Evolutionary conservation across 75 land plant genomes (phyloP).

Genomic region (Pinus albicaulis): DNA sequence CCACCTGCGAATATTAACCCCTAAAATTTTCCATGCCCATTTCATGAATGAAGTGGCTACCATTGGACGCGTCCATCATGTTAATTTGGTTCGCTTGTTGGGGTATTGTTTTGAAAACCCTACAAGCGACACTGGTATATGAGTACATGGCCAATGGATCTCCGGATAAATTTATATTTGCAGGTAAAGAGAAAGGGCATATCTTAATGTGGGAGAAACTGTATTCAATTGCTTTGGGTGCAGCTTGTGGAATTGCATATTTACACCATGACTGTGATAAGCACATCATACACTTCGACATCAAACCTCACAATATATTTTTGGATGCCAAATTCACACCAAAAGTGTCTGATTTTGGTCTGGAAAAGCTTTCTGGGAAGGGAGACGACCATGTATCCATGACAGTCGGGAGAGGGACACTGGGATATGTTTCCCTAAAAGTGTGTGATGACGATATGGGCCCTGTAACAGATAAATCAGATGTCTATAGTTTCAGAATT

Average conservation of each 20-base stretch:
- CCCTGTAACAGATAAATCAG: no score
- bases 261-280: conserved; percentile 1
- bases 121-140: background rate
- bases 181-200: background rate
- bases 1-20: no score
- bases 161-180: background rate
- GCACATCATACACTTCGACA: conserved; percentile 9
- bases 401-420: no score
- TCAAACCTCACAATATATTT: conserved; percentile 26
- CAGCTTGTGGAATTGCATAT: conserved; percentile 6
- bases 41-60: conserved; percentile 18
- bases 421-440: no score
- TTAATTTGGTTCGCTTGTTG: background rate
- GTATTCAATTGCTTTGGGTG: conserved; percentile 3
- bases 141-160: conserved; percentile 9
- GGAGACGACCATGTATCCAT: background rate
- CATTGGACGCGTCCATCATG: conserved; percentile 8
- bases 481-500: no score
- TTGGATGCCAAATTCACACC: conserved; percentile 32
- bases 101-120: background rate
- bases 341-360: conserved; percentile 33
- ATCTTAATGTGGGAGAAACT: background rate
- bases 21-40: no score
- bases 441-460: no score
- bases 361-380: conserved; percentile 14